Percentiles rank a stretch among this genome's conserved stretches.
These are phyloP conservation scores for Backusella luteola DNA, from an alignment of 192 early-diverging fungal species.

Conservation along the genomic window DNA sequence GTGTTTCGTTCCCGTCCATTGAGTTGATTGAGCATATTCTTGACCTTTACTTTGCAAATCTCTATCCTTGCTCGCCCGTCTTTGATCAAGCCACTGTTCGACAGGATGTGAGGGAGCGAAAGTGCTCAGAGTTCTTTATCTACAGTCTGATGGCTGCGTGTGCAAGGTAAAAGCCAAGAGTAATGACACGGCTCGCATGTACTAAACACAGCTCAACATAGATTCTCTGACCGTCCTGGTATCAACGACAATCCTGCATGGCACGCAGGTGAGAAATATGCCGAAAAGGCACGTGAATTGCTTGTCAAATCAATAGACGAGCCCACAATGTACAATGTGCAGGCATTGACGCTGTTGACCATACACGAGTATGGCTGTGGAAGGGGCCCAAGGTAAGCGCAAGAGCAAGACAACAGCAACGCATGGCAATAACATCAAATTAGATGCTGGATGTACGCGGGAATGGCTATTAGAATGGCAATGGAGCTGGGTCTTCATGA, in stretches of 20 bases:
- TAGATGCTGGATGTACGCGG: constrained; percentile 57
- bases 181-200: not conserved
- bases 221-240: constrained; percentile 47
- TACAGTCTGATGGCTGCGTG: constrained; percentile 43
- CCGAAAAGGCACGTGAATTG: constrained; percentile 41
- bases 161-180: constrained; percentile 34
- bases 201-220: not conserved
- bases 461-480: constrained; percentile 47
- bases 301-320: constrained; percentile 44
- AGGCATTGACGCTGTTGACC: constrained; percentile 46
- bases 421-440: too few species aligned
- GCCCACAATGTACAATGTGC: constrained; percentile 47
- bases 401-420: not conserved
- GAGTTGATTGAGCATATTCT: constrained; percentile 52
- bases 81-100: constrained; percentile 49
- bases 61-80: constrained; percentile 45
- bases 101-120: constrained; percentile 40
- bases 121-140: constrained; percentile 45
- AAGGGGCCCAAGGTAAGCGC: constrained; percentile 38
- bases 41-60: constrained; percentile 45
- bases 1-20: constrained; percentile 31
- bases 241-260: constrained; percentile 48
- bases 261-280: constrained; percentile 52
- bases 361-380: constrained; percentile 52
- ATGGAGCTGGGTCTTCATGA: constrained; percentile 54